Evolutionary conservation across 768 basidiomycete species (phyloP).

Genomic region (Termitomyces sp.): DNA sequence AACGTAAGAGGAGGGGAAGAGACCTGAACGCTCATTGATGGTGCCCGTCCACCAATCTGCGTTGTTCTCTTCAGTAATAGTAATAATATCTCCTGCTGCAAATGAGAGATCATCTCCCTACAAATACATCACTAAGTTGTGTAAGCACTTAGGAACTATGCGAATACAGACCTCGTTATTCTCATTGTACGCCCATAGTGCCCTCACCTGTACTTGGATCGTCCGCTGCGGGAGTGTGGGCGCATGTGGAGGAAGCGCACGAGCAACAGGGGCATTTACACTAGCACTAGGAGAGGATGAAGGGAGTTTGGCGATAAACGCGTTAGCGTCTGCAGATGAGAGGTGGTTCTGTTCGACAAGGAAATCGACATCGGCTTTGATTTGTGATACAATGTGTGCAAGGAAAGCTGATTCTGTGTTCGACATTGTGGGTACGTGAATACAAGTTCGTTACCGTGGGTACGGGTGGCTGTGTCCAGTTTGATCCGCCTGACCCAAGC

Average conservation of each 20-base stretch:
- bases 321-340: conserved; percentile 39
- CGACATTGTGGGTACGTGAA: conserved; percentile 2
- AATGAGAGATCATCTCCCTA: conserved; percentile 86
- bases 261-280: background rate
- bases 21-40: conserved; percentile 55
- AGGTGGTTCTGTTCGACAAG: conserved; percentile 51
- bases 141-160: background rate
- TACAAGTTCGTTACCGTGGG: too few species aligned
- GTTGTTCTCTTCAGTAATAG: conserved; percentile 75
- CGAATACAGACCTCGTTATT: conserved; percentile 38
- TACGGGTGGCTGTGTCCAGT: too few species aligned
- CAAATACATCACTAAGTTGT: background rate
- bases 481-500: too few species aligned
- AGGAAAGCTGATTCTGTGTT: conserved; percentile 37
- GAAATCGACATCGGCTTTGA: conserved; percentile 53
- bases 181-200: conserved; percentile 66
- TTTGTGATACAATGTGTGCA: conserved; percentile 51
- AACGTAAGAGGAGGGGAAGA: conserved; percentile 77
- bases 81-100: conserved; percentile 67
- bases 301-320: conserved; percentile 47
- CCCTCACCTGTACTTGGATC: conserved; percentile 36
- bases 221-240: conserved; percentile 10
- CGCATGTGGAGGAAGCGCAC: conserved; percentile 1
- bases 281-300: background rate
- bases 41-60: conserved; percentile 85